Conservation (phyloP, 2,329 filamentous ascomycete genomes). For the Calcarisporium arbuscula region DNA sequence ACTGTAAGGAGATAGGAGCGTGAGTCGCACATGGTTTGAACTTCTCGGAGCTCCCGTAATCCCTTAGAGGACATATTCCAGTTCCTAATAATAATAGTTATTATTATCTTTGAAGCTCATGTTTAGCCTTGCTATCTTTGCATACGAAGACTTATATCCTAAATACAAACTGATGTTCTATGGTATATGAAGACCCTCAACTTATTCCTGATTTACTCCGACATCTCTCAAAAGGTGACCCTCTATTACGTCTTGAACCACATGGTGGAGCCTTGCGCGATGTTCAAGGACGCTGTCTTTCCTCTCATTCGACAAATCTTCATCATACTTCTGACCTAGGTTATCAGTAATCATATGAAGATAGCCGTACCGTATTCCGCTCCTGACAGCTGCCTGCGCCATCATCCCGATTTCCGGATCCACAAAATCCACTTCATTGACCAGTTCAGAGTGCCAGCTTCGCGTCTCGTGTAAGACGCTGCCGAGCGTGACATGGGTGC, state of each 20-base stretch:
- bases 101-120: no score
- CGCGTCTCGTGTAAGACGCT: conserved; percentile 4
- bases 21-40: no score
- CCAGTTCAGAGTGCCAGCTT: conserved; percentile 3
- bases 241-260: conserved; percentile 4
- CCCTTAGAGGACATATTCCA: no score
- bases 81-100: no score
- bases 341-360: conserved; percentile 6
- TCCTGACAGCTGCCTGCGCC: conserved; percentile 5
- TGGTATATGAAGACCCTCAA: no score
- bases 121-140: no score
- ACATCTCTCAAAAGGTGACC: neutral
- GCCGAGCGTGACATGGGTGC: conserved; percentile 2
- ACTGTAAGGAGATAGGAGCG: no score
- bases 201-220: no score
- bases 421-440: conserved; percentile 3
- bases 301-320: conserved; percentile 5
- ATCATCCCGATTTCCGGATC: conserved; percentile 6
- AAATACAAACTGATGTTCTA: no score
- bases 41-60: no score
- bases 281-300: conserved; percentile 1
- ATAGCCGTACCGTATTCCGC: conserved; percentile 5
- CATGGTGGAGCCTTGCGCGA: neutral
- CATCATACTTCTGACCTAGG: conserved; percentile 1
- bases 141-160: no score